These are phyloP conservation scores for Kodamaea sp. DNA, from an alignment of 1,139 yeast genomes.

Conservation along the genomic window DNA sequence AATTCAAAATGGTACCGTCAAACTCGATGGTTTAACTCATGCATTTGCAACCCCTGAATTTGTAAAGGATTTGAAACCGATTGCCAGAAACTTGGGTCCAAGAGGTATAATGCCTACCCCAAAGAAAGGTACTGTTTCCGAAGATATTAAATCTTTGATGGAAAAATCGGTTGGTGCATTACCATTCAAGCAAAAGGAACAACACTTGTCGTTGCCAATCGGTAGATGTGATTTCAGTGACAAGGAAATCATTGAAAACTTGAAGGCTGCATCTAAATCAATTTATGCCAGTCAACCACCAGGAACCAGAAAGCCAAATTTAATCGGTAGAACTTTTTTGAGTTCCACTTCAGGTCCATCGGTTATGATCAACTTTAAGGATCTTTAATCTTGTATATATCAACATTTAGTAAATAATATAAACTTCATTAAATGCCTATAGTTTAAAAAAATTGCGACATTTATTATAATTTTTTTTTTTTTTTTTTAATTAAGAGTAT, in stretches of 20 bases:
- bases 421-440: neutral
- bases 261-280: conserved; percentile 66
- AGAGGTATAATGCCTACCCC: conserved; percentile 84
- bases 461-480: neutral
- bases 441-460: no score
- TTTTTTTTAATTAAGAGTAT: neutral
- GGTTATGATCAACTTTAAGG: conserved; percentile 56
- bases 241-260: conserved; percentile 67
- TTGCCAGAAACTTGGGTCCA: conserved; percentile 84
- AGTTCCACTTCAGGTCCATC: conserved; percentile 81
- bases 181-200: conserved; percentile 68
- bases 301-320: conserved; percentile 63
- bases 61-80: conserved; percentile 52
- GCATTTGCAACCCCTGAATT: conserved; percentile 87
- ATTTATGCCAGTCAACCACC: conserved; percentile 55
- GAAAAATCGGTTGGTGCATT: conserved; percentile 59
- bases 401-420: neutral
- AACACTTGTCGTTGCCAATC: conserved; percentile 61
- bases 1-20: conserved; percentile 52
- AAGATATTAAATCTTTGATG: conserved; percentile 55
- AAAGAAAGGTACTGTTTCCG: conserved; percentile 83
- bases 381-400: conserved; percentile 7
- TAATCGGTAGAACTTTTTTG: conserved; percentile 66
- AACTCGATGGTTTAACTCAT: conserved; percentile 62
- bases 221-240: conserved; percentile 82